Evolutionary conservation across 2,329 filamentous ascomycete species (phyloP), one percentile per base, ranked within the genome.

Genomic region (Fusarium sp.): DNA sequence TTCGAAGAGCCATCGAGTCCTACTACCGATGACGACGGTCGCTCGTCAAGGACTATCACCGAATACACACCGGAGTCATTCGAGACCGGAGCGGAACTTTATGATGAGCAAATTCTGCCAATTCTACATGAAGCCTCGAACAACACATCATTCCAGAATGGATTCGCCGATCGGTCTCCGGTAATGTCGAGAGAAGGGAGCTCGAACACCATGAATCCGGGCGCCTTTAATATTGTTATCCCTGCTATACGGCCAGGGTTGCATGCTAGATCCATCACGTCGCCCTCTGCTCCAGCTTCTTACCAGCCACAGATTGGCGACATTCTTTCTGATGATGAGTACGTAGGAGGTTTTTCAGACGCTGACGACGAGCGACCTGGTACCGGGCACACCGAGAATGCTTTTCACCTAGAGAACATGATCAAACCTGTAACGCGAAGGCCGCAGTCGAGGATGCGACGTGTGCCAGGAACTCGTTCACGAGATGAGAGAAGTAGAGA

Each of bases 61-160:
- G 88, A 90, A 76, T 92, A 90, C 68, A 84, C 88, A 0, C 87
- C 87, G 0, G 89, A 90, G 65, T 86, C 86, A 11, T 90, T 90
- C 52, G 92, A 96, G 69, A 90, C 90, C 2, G 92, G 90, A 13
- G 93, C 95, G 22, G 90, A 93, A 76, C 82, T 98, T 1, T 98
- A 98, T 79, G 95, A 98, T 74, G 94, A 97, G 78, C 93, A 97
- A 76, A 97, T 96, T 8, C 85, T 96, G 13, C 95, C 95, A 0
- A 97, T 98, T 52, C 82, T 98, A 7, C 92, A 96, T 73, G 93
- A 96, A 75, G 96, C 94, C 76, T 93, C 87, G 13, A 95, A 90
- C 68, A 91, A 91, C 38, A 88, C 90, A 2, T 94, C 90, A 4
- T 96, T 98, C 78, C 94, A 97, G 72, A 97, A 95, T 74, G 93